Conservation (phyloP, 2,329 filamentous ascomycete species). For the Purpureocillium lavendulum region DNA sequence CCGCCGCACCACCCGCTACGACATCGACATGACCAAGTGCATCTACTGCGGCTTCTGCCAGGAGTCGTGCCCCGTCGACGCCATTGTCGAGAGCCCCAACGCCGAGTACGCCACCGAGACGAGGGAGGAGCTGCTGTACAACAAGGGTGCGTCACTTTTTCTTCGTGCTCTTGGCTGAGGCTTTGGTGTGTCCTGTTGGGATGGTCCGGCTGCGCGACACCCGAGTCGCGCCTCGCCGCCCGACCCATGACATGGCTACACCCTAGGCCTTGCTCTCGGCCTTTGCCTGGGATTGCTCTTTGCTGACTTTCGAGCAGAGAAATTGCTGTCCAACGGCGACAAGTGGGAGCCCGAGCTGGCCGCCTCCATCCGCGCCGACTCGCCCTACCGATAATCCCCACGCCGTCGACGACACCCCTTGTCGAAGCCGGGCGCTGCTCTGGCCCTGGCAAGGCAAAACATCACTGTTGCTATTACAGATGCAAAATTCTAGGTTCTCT, state of each 20-base stretch:
- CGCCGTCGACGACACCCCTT: not conserved
- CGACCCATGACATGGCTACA: no score
- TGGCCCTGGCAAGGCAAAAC: no score
- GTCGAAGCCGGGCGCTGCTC: no score
- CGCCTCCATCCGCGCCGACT: slow-evolving; percentile 83
- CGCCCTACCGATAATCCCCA: slow-evolving; percentile 67
- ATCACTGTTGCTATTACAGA: no score
- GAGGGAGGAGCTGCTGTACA: slow-evolving; percentile 92
- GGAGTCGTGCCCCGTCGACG: slow-evolving; percentile 97
- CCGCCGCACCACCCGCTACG: slow-evolving; percentile 91
- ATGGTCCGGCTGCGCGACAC: no score
- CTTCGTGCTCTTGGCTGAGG: not conserved
- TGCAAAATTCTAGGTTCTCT: no score
- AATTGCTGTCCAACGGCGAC: slow-evolving; percentile 80
- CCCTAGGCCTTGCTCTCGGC: no score
- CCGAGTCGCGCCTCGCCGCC: no score
- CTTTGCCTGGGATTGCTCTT: no score
- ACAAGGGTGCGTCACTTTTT: slow-evolving; percentile 55
- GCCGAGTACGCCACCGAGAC: slow-evolving; percentile 57
- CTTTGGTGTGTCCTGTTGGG: no score
- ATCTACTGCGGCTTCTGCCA: slow-evolving; percentile 99
- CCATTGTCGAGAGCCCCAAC: slow-evolving; percentile 61
- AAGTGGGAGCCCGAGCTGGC: slow-evolving; percentile 98
- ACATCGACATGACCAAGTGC: slow-evolving; percentile 99
- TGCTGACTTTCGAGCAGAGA: slow-evolving; percentile 44